Conservation (phyloP, 805 yeast species). For the Wickerhamomyces queroliae region DNA sequence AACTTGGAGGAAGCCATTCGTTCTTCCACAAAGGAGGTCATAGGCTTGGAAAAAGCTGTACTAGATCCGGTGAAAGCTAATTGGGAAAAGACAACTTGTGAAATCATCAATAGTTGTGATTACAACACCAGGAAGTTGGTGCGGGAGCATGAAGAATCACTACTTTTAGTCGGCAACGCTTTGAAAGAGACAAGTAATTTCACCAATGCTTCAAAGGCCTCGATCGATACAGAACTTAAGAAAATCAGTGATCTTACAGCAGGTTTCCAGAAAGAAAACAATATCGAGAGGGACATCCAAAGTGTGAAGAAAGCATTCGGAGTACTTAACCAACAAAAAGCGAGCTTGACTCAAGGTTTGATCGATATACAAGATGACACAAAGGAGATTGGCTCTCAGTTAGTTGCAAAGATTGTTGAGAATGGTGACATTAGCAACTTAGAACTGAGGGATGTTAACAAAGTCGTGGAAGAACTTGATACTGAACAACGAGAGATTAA, state of each 20-base stretch:
- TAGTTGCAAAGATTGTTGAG: slow-evolving; percentile 8
- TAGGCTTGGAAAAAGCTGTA: slow-evolving; percentile 11
- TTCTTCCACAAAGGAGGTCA: slow-evolving; percentile 12
- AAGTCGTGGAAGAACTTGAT: slow-evolving; percentile 19
- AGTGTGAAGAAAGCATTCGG: slow-evolving; percentile 5
- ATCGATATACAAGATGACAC: not conserved
- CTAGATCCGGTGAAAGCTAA: slow-evolving; percentile 8
- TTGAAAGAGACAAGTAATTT: slow-evolving; percentile 13
- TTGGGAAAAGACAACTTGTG: slow-evolving; percentile 19
- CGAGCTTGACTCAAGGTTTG: not conserved
- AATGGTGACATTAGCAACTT: slow-evolving; percentile 9
- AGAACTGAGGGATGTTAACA: slow-evolving; percentile 15
- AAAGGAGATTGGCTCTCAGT: too few species aligned
- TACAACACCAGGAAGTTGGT: slow-evolving; percentile 6
- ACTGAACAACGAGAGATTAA: slow-evolving; percentile 20
- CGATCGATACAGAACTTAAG: slow-evolving; percentile 15
- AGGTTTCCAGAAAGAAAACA: slow-evolving; percentile 4
- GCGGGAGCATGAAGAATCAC: slow-evolving; percentile 5
- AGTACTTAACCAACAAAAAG: not conserved
- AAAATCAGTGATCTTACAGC: slow-evolving; percentile 7
- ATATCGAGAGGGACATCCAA: slow-evolving; percentile 2
- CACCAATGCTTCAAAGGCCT: slow-evolving; percentile 7
- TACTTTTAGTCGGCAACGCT: slow-evolving; percentile 5
- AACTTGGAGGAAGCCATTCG: slow-evolving; percentile 9
- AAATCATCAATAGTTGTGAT: slow-evolving; percentile 17